A percentile compares a stretch with the other conserved stretches of the same genome.
Conservation (phyloP, 495 filamentous ascomycete species). For the Tuber borchii region DNA sequence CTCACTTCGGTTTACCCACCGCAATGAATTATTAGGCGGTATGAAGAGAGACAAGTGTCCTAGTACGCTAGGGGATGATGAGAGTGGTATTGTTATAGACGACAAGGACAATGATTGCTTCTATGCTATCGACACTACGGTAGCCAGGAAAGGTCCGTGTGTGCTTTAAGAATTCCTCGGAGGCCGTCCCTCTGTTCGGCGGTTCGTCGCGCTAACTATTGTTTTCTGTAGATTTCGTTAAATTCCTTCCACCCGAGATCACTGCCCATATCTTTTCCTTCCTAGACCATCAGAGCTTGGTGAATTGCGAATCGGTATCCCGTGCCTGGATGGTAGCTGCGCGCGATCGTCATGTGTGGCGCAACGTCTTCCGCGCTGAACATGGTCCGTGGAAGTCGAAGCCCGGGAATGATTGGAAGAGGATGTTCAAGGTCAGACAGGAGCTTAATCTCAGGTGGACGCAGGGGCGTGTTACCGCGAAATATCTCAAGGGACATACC, state of each 20-base stretch:
- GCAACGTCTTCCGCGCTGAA: constrained; percentile 34
- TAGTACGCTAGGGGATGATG: constrained; percentile 38
- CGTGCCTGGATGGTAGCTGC: constrained; percentile 36
- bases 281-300: constrained; percentile 35
- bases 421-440: constrained; percentile 67
- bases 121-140: constrained; percentile 33
- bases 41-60: constrained; percentile 37
- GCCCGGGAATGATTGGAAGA: constrained; percentile 68
- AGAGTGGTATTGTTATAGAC: constrained; percentile 41
- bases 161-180: constrained; percentile 2
- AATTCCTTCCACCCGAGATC: constrained; percentile 35
- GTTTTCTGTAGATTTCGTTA: constrained; percentile 36
- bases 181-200: not conserved
- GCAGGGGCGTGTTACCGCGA: constrained; percentile 64
- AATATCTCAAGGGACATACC: constrained; percentile 83
- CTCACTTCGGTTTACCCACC: constrained; percentile 27
- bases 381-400: constrained; percentile 40
- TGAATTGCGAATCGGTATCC: constrained; percentile 41
- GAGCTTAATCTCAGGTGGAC: constrained; percentile 74
- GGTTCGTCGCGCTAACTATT: constrained; percentile 8
- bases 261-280: constrained; percentile 41
- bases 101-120: constrained; percentile 36
- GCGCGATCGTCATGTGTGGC: constrained; percentile 38
- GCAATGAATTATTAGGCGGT: constrained; percentile 29
- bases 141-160: constrained; percentile 37